Evolutionary conservation across 1,139 yeast genomes (phyloP).

Genomic region (Saccharomyces hybrid): DNA sequence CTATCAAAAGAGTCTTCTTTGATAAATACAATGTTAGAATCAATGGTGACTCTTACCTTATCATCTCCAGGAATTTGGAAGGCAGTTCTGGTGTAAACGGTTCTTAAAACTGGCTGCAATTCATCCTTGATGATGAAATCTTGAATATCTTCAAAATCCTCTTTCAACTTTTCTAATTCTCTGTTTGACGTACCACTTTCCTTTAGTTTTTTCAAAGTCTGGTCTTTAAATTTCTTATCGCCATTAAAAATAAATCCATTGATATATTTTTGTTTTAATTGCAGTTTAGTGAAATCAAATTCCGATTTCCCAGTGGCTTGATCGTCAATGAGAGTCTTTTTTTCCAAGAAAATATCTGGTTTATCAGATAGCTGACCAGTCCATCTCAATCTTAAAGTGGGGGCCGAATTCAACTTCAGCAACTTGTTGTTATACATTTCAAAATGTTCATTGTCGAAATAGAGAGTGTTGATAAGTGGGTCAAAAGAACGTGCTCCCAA

Average conservation of each 20-base stretch:
- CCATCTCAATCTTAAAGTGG: conserved; percentile 84
- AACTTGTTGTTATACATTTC: conserved; percentile 82
- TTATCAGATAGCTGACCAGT: conserved; percentile 70
- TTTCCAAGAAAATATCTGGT: conserved; percentile 73
- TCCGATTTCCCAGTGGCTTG: conserved; percentile 46
- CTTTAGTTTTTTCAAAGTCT: conserved; percentile 44
- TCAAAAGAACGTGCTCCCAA: conserved; percentile 48
- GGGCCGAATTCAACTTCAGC: conserved; percentile 59
- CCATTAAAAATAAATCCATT: conserved; percentile 50
- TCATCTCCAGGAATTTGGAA: conserved; percentile 98
- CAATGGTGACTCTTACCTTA: conserved; percentile 79
- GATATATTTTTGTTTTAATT: conserved; percentile 72
- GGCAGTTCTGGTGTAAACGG: conserved; percentile 85
- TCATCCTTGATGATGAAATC: conserved; percentile 55
- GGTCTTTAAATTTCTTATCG: conserved; percentile 39
- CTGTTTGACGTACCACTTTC: conserved; percentile 47
- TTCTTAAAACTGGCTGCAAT: conserved; percentile 78
- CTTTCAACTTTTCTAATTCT: conserved; percentile 45
- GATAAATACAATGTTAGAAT: conserved; percentile 76
- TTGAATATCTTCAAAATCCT: conserved; percentile 52
- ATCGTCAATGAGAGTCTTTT: conserved; percentile 58
- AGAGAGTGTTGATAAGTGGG: conserved; percentile 77
- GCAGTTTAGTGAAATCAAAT: conserved; percentile 41
- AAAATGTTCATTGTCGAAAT: conserved; percentile 77
- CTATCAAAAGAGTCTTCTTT: conserved; percentile 86